Evolutionary conservation across 768 basidiomycete genomes (phyloP).

Genomic region (Boletus tomentosulus): DNA sequence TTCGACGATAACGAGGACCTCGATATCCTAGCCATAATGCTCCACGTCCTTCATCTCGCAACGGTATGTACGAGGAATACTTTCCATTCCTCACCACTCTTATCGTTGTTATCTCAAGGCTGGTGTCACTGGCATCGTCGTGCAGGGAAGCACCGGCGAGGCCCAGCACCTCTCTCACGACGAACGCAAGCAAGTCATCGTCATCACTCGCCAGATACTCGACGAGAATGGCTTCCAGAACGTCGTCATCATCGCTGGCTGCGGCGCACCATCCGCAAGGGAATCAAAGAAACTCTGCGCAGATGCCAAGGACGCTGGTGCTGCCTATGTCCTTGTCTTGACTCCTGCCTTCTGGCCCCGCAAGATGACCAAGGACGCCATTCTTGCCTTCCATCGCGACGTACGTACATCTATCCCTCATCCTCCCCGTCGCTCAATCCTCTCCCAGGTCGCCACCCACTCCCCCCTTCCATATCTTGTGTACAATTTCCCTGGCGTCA

Average conservation of each 20-base stretch:
- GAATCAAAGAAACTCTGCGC: neutral
- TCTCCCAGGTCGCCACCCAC: neutral
- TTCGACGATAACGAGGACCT: neutral
- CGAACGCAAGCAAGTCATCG: conserved; percentile 62
- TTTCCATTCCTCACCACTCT: neutral
- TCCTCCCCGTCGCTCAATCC: neutral
- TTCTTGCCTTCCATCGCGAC: neutral
- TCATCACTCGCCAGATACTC: conserved; percentile 44
- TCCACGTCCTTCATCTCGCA: neutral
- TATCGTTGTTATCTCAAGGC: conserved; percentile 38
- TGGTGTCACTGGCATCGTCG: conserved; percentile 67
- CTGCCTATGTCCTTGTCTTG: neutral
- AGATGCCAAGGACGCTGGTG: neutral
- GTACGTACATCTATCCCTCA: neutral
- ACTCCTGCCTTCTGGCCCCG: neutral
- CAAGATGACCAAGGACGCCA: neutral
- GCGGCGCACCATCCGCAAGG: neutral
- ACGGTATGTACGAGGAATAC: neutral
- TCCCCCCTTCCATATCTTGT: neutral
- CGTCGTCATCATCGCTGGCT: neutral
- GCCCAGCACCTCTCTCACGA: conserved; percentile 73
- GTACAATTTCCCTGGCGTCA: neutral
- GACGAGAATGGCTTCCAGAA: neutral
- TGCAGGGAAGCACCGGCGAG: conserved; percentile 74
- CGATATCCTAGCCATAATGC: neutral